Evolutionary conservation across 2,329 filamentous ascomycete genomes (phyloP).

Genomic region (Colletotrichum cordylinicola): DNA sequence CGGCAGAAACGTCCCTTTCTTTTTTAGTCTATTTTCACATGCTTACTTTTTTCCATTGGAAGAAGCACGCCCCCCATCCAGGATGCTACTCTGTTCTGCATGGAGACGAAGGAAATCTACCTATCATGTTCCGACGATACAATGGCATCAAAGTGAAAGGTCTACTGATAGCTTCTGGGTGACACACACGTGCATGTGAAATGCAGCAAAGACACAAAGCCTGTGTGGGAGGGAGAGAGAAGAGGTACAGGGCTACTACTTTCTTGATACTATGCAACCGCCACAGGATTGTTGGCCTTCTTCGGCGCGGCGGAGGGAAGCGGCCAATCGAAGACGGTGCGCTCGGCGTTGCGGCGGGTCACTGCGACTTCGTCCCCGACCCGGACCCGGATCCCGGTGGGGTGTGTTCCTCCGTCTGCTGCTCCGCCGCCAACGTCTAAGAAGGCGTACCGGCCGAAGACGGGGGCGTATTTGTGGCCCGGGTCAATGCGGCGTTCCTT

Average conservation of each 20-base stretch:
- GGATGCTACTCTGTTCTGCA: not conserved
- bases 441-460: constrained; percentile 79
- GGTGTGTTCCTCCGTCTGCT: not conserved
- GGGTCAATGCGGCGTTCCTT: constrained; percentile 72
- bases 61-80: not conserved
- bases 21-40: not conserved
- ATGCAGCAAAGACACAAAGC: not conserved
- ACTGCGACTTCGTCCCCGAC: constrained; percentile 65
- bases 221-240: not conserved
- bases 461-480: constrained; percentile 71
- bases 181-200: not conserved
- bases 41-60: not conserved
- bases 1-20: not conserved
- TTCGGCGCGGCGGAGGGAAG: not conserved
- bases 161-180: not conserved
- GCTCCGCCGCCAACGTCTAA: constrained; percentile 33
- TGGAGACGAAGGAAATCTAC: not conserved
- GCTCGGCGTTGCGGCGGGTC: constrained; percentile 51
- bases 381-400: constrained; percentile 38
- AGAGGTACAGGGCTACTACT: not conserved
- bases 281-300: not conserved
- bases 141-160: not conserved
- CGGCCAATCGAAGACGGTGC: constrained; percentile 62
- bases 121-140: not conserved
- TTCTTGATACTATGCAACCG: not conserved